phyloP scores from a whole-genome alignment of 1,139 yeast species.

The Sugiyamaella sp. region DNA sequence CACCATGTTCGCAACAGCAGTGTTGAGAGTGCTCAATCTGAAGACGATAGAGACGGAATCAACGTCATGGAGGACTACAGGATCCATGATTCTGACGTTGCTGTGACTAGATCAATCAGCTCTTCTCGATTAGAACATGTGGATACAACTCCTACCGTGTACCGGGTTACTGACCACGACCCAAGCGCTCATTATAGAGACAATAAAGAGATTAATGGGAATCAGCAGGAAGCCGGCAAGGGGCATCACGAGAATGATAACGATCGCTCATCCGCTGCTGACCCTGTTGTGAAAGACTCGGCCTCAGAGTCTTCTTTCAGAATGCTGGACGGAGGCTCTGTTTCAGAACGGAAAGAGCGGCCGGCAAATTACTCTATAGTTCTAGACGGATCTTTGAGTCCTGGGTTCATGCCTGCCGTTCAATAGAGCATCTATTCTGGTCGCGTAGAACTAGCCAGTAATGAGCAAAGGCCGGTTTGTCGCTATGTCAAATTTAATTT shows the following conservation, averaged over 20 bases:
- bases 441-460: too few species aligned
- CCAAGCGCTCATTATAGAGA: not conserved
- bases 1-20: constrained; percentile 1
- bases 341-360: not conserved
- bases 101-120: constrained; percentile 15
- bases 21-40: not conserved
- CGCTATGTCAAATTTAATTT: not conserved
- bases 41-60: constrained; percentile 2
- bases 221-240: not conserved
- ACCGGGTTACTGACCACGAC: constrained; percentile 8
- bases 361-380: constrained; percentile 24
- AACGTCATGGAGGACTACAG: constrained; percentile 23
- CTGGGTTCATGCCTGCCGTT: constrained; percentile 25
- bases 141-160: constrained; percentile 21
- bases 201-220: not conserved
- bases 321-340: not conserved
- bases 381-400: constrained; percentile 27
- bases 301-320: constrained; percentile 8
- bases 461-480: not conserved
- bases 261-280: not conserved
- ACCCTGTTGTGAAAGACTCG: not conserved
- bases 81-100: constrained; percentile 27
- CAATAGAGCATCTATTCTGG: not conserved
- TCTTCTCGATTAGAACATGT: constrained; percentile 16
- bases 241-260: not conserved